Base-by-base conservation (phyloP, 495 filamentous ascomycete genomes). In the Aspergillus affinis region DNA sequence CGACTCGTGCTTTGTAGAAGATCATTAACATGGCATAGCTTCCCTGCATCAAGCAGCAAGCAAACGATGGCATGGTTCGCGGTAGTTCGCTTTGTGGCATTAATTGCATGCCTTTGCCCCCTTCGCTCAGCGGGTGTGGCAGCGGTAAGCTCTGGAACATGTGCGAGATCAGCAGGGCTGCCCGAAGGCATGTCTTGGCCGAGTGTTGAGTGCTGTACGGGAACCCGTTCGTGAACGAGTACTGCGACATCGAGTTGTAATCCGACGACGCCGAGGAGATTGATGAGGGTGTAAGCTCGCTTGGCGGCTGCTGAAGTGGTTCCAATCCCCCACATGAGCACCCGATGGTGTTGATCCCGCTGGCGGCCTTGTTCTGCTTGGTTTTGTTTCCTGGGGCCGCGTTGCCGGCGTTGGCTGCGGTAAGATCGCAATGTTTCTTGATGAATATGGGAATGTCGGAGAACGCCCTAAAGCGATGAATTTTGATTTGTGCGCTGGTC, bases 11-110 rank as follows among this genome's bases (percentile, higher is more conserved):
- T 50, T 79, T 78, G 63, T 78, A 77, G 58, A 72, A 78, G 1
- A 78, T 67, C 83, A 87, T 87, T 21, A 86, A 74, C 68, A 87
- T 74, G 8, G 83, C 82, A 60, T 87, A 87, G 59, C 81, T 84
- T 48, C 81, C 80, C 63, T 87, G 84, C 83, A 87, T 86, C 9
- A 84, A 75, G 62, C 84, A 87, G 60, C 82, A 85, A 18, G 84
- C 82, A 58, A 86, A 86, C 0, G 81, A 78, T 0, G 84, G 84
- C 80, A 87, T 85, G 18, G 81, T 84, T 29, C 84, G 77, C 3
- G 83, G 82, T 13, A 79, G 63, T 26, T 71, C 72, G 12, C 61
- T 61, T 6, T 67, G 64, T 47, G 62, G 50, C 15, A 55, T 41
- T 30, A 58, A 41, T 27, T 69, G 62, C 61, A 69, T 48, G 59